Conservation (phyloP, 176 grass and related monocot genomes). For the Echinochloa phyllopogon region DNA sequence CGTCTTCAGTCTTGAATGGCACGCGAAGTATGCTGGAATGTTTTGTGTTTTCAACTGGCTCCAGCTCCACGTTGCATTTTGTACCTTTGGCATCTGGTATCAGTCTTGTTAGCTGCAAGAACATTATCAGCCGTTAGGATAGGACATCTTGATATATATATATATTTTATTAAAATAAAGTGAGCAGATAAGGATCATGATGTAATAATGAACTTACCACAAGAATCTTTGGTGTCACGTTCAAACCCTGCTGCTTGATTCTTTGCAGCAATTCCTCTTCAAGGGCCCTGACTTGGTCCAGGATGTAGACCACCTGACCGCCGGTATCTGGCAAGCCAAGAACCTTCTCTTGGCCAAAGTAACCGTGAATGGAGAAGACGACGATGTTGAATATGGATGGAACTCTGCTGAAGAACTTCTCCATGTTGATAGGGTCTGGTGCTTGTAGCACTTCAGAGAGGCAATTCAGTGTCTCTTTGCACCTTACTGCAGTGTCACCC, state of each 20-base stretch:
- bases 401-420: slow-evolving; percentile 87
- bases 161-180: not conserved
- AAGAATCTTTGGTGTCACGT: slow-evolving; percentile 83
- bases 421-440: slow-evolving; percentile 86
- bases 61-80: slow-evolving; percentile 93
- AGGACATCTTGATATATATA: not conserved
- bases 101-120: slow-evolving; percentile 79
- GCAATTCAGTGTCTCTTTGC: slow-evolving; percentile 80
- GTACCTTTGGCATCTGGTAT: slow-evolving; percentile 95
- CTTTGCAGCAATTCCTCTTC: slow-evolving; percentile 91
- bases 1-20: slow-evolving; percentile 76
- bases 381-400: slow-evolving; percentile 82
- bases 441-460: slow-evolving; percentile 97
- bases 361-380: slow-evolving; percentile 90
- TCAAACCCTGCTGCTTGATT: slow-evolving; percentile 88
- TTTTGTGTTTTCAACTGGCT: slow-evolving; percentile 74
- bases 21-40: slow-evolving; percentile 85
- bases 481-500: slow-evolving; percentile 82
- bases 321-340: slow-evolving; percentile 97
- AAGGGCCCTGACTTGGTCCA: slow-evolving; percentile 92
- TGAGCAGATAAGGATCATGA: not conserved
- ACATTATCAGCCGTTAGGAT: not conserved
- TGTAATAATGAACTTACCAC: slow-evolving; percentile 63
- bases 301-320: slow-evolving; percentile 97
- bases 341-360: slow-evolving; percentile 97